These are phyloP conservation scores for Oropetium thomaeum DNA, from an alignment of 176 grass and related monocot species.

Conservation along the genomic window DNA sequence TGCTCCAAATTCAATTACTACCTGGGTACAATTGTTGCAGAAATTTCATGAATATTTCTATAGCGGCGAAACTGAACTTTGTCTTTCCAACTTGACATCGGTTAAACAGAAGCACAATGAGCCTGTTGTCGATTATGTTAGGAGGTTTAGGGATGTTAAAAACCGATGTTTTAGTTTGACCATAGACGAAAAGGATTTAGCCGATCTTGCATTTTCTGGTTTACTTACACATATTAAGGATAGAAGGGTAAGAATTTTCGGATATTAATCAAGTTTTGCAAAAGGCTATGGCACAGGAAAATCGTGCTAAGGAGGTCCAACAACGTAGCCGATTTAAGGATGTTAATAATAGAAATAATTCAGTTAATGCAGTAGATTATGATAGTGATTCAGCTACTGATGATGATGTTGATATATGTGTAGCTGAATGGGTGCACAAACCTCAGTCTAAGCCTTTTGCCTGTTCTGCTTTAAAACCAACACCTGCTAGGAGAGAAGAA, in stretches of 20 bases:
- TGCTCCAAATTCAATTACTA: too few species aligned
- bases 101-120: not conserved
- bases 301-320: not conserved
- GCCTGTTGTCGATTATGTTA: not conserved
- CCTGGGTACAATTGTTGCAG: not conserved
- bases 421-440: not conserved
- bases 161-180: not conserved
- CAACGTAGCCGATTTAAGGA: not conserved
- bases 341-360: not conserved
- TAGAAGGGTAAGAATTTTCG: not conserved
- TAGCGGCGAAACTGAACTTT: not conserved
- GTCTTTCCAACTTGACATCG: not conserved
- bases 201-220: too few species aligned
- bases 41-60: conserved; percentile 6
- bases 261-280: not conserved
- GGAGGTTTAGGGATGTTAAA: not conserved
- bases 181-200: too few species aligned
- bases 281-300: not conserved
- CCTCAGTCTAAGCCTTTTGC: not conserved
- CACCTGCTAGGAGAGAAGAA: not conserved
- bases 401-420: too few species aligned
- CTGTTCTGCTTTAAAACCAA: not conserved
- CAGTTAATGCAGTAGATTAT: not conserved
- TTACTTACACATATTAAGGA: too few species aligned
- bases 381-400: not conserved